Conservation (phyloP, 2,329 filamentous ascomycete species). For the Cercospora brassicicola region DNA sequence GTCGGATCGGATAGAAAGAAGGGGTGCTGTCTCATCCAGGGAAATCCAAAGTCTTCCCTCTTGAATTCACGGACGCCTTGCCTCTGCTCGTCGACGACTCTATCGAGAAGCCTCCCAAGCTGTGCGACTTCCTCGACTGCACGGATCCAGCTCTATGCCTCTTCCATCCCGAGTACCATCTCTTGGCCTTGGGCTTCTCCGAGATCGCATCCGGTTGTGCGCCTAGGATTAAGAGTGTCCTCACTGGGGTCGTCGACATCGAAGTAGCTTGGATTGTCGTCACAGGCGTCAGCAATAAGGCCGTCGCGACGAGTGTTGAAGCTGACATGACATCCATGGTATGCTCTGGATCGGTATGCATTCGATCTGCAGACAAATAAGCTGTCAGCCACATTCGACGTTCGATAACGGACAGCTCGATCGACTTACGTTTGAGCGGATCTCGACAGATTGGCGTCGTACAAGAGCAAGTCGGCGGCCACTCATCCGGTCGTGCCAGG, state of each 20-base stretch:
- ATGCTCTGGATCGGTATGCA: not conserved
- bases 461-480: not conserved
- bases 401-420: not conserved
- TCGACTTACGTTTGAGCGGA: not conserved
- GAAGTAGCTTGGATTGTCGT: conserved; percentile 5
- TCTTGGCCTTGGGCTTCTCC: not conserved
- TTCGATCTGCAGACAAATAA: not conserved
- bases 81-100: not conserved
- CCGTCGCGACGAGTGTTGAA: conserved; percentile 1
- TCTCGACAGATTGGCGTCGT: not conserved
- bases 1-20: not conserved
- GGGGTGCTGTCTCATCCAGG: not conserved
- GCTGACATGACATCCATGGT: conserved; percentile 7
- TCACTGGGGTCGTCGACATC: not conserved
- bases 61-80: not conserved
- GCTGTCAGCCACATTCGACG: too few relatives aligned
- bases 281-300: not conserved
- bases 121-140: not conserved
- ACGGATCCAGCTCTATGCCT: not conserved
- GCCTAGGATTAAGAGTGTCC: not conserved
- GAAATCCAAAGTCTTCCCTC: not conserved
- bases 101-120: not conserved
- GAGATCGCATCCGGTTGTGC: not conserved
- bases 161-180: conserved; percentile 1
- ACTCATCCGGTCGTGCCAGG: not conserved